Conservation (phyloP, 2,329 filamentous ascomycete species). For the Scedosporium minutisporum region DNA sequence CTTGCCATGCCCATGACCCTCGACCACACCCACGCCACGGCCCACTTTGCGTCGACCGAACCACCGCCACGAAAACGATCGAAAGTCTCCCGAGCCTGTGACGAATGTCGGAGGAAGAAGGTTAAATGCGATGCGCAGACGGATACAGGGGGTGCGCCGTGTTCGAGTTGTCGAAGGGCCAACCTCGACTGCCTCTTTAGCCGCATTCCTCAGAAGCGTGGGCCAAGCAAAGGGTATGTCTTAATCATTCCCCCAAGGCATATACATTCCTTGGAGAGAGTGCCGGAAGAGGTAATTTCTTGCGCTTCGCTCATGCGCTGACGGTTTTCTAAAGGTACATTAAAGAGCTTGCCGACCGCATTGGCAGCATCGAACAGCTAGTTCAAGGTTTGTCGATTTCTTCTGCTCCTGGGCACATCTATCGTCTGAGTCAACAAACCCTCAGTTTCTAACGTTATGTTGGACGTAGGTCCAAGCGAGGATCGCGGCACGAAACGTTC, state of each 20-base stretch:
- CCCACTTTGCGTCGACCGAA: constrained; percentile 30
- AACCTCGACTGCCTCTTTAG: constrained; percentile 76
- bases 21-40: constrained; percentile 21
- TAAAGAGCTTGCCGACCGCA: constrained; percentile 78
- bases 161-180: constrained; percentile 71
- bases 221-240: constrained; percentile 74
- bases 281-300: neutral
- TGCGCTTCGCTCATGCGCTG: constrained; percentile 7
- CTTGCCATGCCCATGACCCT: constrained; percentile 26
- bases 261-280: no score
- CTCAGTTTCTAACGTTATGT: constrained; percentile 3
- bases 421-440: neutral
- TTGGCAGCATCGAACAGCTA: constrained; percentile 74
- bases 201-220: constrained; percentile 77
- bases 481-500: constrained; percentile 21
- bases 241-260: no score
- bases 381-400: constrained; percentile 19
- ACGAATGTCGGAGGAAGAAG: constrained; percentile 83
- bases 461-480: constrained; percentile 10
- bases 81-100: constrained; percentile 81
- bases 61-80: constrained; percentile 66
- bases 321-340: constrained; percentile 56
- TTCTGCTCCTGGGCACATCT: neutral
- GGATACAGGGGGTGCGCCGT: constrained; percentile 63
- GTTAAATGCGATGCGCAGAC: constrained; percentile 78